These are phyloP conservation scores for Pachysandra terminalis DNA, from an alignment of 164 flowering plant genomes.

Conservation along the genomic window DNA sequence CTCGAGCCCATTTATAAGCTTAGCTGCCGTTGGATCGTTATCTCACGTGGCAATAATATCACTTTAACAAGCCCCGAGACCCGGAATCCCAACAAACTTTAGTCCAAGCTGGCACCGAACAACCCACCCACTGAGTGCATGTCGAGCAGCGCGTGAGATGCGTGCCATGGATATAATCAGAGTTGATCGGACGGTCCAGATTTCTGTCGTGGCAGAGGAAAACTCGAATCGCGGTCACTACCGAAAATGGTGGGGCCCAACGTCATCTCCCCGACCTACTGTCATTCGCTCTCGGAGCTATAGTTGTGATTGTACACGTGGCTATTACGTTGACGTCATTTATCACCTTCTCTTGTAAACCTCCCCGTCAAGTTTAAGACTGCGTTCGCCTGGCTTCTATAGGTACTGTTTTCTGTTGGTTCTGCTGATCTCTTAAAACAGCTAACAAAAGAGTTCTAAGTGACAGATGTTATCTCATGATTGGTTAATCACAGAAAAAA, in stretches of 20 bases:
- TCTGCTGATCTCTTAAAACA: no score
- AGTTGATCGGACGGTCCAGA: slow-evolving; percentile 23
- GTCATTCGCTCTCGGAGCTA: slow-evolving; percentile 33
- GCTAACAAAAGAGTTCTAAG: no score
- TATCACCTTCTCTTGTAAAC: slow-evolving; percentile 16
- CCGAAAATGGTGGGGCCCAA: slow-evolving; percentile 50
- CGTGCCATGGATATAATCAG: slow-evolving; percentile 12
- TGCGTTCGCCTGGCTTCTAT: no score
- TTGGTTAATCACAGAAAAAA: no score
- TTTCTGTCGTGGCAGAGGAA: slow-evolving; percentile 7
- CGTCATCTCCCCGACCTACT: slow-evolving; percentile 27
- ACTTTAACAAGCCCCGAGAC: background rate
- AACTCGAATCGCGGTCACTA: slow-evolving; percentile 47
- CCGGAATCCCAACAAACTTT: slow-evolving; percentile 14
- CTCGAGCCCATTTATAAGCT: no score
- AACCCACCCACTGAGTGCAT: no score
- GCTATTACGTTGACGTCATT: slow-evolving; percentile 28
- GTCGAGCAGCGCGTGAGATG: slow-evolving; percentile 21
- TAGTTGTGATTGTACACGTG: slow-evolving; percentile 33
- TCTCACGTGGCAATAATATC: slow-evolving; percentile 28
- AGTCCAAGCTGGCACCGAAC: slow-evolving; percentile 40
- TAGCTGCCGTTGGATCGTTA: slow-evolving; percentile 18
- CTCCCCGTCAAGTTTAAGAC: background rate
- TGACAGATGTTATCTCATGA: no score
- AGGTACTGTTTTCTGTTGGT: no score